Evolutionary conservation across 148 eudicot genomes (phyloP).

Genomic region (Silene latifolia): DNA sequence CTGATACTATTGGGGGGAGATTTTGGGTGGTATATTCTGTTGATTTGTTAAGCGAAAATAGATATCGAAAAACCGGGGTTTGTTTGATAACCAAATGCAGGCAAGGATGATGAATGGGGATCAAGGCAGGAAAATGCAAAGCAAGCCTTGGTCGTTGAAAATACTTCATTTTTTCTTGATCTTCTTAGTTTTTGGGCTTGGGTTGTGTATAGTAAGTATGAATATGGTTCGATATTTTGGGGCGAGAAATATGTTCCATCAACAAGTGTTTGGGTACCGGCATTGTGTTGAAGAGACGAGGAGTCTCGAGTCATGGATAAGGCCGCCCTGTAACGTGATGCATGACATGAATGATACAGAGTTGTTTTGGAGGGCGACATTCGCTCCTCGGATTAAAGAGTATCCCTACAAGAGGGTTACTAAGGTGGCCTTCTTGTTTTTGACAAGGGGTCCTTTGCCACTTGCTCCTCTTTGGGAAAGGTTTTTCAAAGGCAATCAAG

Average conservation of each 20-base stretch:
- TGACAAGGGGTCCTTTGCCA: conserved; percentile 48
- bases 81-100: conserved; percentile 25
- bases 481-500: conserved; percentile 39
- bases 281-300: conserved; percentile 24
- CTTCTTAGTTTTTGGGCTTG: conserved; percentile 36
- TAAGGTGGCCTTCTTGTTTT: conserved; percentile 52
- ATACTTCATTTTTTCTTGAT: conserved; percentile 36
- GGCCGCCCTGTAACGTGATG: conserved; percentile 31
- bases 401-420: conserved; percentile 41
- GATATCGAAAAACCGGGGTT: not conserved
- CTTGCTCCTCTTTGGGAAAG: conserved; percentile 46
- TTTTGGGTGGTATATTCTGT: not conserved
- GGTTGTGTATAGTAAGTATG: conserved; percentile 37
- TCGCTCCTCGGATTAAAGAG: conserved; percentile 33
- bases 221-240: conserved; percentile 37
- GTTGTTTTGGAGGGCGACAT: conserved; percentile 51
- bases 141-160: conserved; percentile 29
- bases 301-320: conserved; percentile 34
- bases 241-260: conserved; percentile 8
- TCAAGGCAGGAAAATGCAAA: conserved; percentile 27
- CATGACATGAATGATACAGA: conserved; percentile 47
- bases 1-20: not conserved
- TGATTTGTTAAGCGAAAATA: not conserved
- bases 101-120: conserved; percentile 27
- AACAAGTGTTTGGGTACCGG: conserved; percentile 7